These are phyloP conservation scores for Sequoia sempervirens DNA, from an alignment of 75 land plant genomes.

Conservation along the genomic window DNA sequence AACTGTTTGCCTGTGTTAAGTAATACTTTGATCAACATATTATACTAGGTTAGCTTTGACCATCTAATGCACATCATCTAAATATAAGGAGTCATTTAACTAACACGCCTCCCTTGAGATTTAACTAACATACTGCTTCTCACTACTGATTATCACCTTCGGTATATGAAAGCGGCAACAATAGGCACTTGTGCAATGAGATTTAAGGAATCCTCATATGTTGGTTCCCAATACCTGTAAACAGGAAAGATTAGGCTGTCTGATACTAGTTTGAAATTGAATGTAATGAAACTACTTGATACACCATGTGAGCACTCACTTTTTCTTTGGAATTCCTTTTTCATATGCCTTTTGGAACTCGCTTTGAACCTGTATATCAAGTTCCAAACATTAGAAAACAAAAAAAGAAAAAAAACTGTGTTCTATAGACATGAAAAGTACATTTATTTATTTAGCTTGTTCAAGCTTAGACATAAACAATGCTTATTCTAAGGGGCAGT, in stretches of 20 bases:
- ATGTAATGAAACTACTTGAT: background rate
- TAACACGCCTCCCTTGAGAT: background rate
- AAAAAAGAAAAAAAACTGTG: background rate
- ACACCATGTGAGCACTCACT: conserved; percentile 34
- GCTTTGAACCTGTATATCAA: conserved; percentile 68
- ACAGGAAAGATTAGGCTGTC: background rate
- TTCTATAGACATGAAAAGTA: conserved; percentile 1
- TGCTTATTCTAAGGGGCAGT: background rate
- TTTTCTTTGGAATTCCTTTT: conserved; percentile 82
- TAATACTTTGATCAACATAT: background rate
- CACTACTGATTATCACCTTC: conserved; percentile 46
- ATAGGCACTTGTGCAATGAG: conserved; percentile 86
- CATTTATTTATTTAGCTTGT: background rate
- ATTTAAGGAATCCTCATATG: conserved; percentile 86
- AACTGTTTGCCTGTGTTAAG: background rate
- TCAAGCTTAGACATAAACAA: background rate
- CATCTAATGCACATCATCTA: background rate
- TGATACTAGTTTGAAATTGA: background rate
- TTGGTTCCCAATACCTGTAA: conserved; percentile 91
- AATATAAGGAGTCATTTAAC: background rate
- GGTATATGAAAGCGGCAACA: conserved; percentile 81
- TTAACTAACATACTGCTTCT: background rate
- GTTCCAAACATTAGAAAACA: background rate
- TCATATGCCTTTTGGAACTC: conserved; percentile 97
- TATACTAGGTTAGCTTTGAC: background rate